Conservation (phyloP, 2,329 filamentous ascomycete genomes). For the Pseudogymnoascus verrucosus region DNA sequence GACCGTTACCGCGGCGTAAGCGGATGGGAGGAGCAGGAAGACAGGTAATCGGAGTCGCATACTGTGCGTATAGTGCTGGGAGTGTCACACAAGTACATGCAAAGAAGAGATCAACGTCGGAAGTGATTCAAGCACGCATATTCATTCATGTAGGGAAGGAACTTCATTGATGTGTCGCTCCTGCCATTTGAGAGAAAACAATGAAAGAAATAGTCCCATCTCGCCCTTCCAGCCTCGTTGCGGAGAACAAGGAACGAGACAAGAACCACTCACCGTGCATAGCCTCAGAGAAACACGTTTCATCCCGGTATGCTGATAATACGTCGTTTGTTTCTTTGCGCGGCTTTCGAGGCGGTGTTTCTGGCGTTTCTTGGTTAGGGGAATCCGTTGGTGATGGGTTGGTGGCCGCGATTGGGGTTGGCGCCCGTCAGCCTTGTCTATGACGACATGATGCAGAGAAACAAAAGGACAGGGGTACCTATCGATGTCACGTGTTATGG, state of each 20-base stretch:
- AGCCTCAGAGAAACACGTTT: conserved; percentile 1
- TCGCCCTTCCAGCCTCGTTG: background rate
- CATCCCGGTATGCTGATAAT: background rate
- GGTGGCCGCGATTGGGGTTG: conserved; percentile 1
- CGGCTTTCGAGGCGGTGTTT: background rate
- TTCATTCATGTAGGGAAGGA: background rate
- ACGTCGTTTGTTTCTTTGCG: background rate
- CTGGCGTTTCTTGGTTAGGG: background rate
- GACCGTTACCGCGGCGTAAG: background rate
- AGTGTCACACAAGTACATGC: background rate
- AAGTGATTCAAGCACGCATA: background rate
- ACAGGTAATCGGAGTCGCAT: background rate
- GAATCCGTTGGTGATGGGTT: background rate
- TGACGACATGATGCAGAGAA: conserved; percentile 1
- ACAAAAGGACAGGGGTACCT: background rate
- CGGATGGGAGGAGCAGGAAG: background rate
- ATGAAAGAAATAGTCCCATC: background rate
- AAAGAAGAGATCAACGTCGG: background rate
- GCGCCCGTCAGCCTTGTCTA: conserved; percentile 4
- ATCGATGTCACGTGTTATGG: background rate
- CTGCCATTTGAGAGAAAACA: background rate
- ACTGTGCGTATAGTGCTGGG: background rate
- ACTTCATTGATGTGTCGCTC: background rate
- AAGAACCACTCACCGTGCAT: background rate
- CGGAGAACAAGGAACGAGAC: background rate